Evolutionary conservation across 352 stramenopile species (phyloP).

Genomic region (Phytophthora sansomeana): DNA sequence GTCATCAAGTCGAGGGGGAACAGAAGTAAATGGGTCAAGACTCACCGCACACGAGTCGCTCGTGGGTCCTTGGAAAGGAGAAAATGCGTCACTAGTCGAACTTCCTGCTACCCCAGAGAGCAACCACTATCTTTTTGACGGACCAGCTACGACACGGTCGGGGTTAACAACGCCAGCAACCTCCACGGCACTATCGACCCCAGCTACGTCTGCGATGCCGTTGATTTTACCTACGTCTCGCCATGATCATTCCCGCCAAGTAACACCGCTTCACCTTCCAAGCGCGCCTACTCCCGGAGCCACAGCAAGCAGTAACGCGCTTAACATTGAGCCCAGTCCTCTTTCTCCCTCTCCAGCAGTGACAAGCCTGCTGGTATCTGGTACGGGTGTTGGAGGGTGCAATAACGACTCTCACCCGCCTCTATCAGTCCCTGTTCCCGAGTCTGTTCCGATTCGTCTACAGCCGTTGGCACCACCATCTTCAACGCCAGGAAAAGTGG

Average conservation of each 20-base stretch:
- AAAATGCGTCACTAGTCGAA: constrained; percentile 11
- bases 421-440: constrained; percentile 10
- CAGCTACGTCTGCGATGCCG: constrained; percentile 6
- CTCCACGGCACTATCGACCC: not conserved
- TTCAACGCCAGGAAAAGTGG: not conserved
- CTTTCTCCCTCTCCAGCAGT: not conserved
- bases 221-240: constrained; percentile 5
- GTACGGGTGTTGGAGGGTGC: constrained; percentile 1
- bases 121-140: constrained; percentile 40
- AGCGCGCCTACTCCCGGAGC: not conserved
- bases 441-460: constrained; percentile 9
- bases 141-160: constrained; percentile 20
- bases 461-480: constrained; percentile 13
- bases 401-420: not conserved
- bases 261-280: not conserved
- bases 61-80: constrained; percentile 28
- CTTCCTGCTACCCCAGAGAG: constrained; percentile 18
- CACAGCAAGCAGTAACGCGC: not conserved
- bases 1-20: constrained; percentile 7
- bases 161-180: constrained; percentile 19
- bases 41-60: not conserved
- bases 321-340: not conserved
- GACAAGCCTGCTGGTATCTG: constrained; percentile 4
- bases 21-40: not conserved
- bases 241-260: constrained; percentile 18